Base-by-base conservation (phyloP, 441 rosid genomes). In the Kokia cookei region DNA sequence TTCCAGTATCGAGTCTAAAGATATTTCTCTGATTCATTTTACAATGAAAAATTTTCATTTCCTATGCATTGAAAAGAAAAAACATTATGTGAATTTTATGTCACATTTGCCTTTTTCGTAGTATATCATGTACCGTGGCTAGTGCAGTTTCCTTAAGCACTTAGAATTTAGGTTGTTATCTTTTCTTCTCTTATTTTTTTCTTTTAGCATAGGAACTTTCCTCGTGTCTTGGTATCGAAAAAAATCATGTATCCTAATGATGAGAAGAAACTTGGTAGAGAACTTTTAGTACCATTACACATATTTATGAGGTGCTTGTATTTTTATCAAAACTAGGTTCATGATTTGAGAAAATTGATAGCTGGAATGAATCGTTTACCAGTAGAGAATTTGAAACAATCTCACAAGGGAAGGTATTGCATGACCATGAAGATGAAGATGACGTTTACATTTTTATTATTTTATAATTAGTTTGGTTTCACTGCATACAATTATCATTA, bases 361-460 rank as follows among this genome's bases (percentile, higher is more conserved):
- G 89, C 96, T 59, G 86, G 74, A 42, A 82, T 78, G 78, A 85
- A 85, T 63, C 73, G 50, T 68, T 83, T 86, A 53, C 89, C 93
- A 13, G 75, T 84, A 26, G 86, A 79, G 32, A 89, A 84, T 81
- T 78, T 92, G 88, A 92, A 87, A 80, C 86, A 74, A 81, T 93
- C 81, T 86, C 87, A 57, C 89, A 80, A 53, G 98, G 98, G 17
- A 89, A 84, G 67, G 88, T 84, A 27, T 67, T 93, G 82, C 86
- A 82, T 61, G 96, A 90, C 79, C 73, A 55, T 72, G 84, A 86
- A 77, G 89, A 89, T 83, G 91, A 84, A 29, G 91, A 87, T 71
- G 93, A 89, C 55, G 32, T 67, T 54, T 54, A 74, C 71, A 73
- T 93, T 55, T 3, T 7, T 53, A 1, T 15, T 22, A 42, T 65